Evolutionary conservation across 2,329 filamentous ascomycete genomes (phyloP).

Genomic region (Hypoxylon rubiginosum): DNA sequence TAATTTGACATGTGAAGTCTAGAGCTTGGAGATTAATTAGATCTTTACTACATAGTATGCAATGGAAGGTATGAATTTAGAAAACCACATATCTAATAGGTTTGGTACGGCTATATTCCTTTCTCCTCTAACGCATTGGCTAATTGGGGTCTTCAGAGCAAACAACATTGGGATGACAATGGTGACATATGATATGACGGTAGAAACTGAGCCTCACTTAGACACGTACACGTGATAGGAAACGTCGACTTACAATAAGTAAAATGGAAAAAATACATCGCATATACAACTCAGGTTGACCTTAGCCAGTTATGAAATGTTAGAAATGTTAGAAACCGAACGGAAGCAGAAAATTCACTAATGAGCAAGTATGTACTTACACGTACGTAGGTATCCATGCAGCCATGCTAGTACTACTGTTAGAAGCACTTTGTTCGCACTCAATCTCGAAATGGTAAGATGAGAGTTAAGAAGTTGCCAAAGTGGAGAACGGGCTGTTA

Average conservation of each 20-base stretch:
- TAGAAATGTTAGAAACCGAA: neutral
- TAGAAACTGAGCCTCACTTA: neutral
- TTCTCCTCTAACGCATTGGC: neutral
- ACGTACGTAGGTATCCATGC: slow-evolving; percentile 8
- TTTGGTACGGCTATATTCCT: slow-evolving; percentile 3
- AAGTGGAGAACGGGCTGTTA: slow-evolving; percentile 24
- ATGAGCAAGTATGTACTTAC: neutral
- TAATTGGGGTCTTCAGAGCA: neutral
- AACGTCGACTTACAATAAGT: neutral
- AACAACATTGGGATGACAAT: neutral
- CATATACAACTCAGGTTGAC: neutral
- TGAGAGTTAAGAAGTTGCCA: slow-evolving; percentile 11
- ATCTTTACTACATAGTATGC: neutral
- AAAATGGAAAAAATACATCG: neutral
- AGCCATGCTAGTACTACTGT: neutral
- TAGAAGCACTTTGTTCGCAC: slow-evolving; percentile 9
- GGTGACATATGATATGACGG: neutral
- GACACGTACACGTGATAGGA: neutral
- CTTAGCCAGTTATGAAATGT: neutral
- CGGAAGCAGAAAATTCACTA: neutral
- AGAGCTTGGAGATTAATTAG: slow-evolving; percentile 4
- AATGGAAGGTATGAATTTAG: neutral
- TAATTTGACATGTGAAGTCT: slow-evolving; percentile 2
- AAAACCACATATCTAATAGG: neutral
- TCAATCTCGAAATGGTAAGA: slow-evolving; percentile 9